Percentiles rank a stretch among this genome's conserved stretches.
Evolutionary conservation across 2,329 filamentous ascomycete species (phyloP).

Genomic region (Paramyrothecium roridum): DNA sequence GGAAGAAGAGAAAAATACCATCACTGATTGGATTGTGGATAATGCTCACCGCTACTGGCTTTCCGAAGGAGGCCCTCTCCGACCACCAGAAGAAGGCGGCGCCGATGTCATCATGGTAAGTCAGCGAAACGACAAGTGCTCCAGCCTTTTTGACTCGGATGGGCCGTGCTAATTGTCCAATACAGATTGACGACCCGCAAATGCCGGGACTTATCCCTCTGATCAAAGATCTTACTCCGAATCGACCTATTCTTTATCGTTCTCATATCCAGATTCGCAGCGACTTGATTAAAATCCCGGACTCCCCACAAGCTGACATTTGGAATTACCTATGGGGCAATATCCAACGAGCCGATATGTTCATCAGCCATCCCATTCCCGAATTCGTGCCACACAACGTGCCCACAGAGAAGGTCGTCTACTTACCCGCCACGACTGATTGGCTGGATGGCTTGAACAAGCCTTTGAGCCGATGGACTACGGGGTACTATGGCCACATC

Average conservation of each 20-base stretch:
- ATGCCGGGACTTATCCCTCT: constrained; percentile 78
- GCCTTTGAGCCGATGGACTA: constrained; percentile 65
- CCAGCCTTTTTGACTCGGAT: background rate
- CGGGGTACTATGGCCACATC: constrained; percentile 70
- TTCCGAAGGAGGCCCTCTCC: constrained; percentile 62
- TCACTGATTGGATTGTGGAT: constrained; percentile 68
- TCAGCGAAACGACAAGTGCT: constrained; percentile 2
- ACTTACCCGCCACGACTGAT: constrained; percentile 78
- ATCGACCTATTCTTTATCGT: constrained; percentile 75
- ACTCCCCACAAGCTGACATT: constrained; percentile 67
- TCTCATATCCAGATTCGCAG: constrained; percentile 81
- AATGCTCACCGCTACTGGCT: constrained; percentile 78
- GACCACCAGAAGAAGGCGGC: constrained; percentile 62
- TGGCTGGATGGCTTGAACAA: constrained; percentile 85
- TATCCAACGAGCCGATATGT: constrained; percentile 70
- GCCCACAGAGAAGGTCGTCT: constrained; percentile 63
- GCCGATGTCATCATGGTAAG: constrained; percentile 69
- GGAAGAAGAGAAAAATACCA: constrained; percentile 55
- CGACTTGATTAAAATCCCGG: constrained; percentile 62
- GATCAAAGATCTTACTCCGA: constrained; percentile 66
- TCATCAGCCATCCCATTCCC: constrained; percentile 78
- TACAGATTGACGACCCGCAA: constrained; percentile 75
- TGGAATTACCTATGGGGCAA: constrained; percentile 75
- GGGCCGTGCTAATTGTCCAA: background rate
- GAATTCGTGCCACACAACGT: constrained; percentile 71